A percentile compares a stretch with the other conserved stretches of the same genome.
phyloP scores from a whole-genome alignment of 1,139 yeast species.

The Ogataea hybrid region DNA sequence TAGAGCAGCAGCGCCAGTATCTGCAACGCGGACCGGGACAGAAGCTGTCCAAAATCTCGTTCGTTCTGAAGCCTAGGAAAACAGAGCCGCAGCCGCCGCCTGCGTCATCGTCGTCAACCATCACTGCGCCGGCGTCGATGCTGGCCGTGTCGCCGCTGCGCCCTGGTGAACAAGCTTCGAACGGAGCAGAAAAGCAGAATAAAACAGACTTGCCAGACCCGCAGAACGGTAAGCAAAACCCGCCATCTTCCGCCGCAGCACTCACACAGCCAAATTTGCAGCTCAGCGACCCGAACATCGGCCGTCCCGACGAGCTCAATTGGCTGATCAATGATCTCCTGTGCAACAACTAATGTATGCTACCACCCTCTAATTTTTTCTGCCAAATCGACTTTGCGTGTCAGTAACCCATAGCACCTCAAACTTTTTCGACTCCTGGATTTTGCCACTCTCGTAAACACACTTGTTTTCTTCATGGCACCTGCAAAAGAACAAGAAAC shows the following conservation, averaged over 20 bases:
- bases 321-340: slow-evolving; percentile 64
- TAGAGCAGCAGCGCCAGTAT: slow-evolving; percentile 44
- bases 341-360: slow-evolving; percentile 15
- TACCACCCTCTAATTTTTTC: background rate
- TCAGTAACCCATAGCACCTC: background rate
- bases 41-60: slow-evolving; percentile 25
- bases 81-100: slow-evolving; percentile 8
- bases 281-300: slow-evolving; percentile 35
- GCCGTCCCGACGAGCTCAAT: slow-evolving; percentile 66
- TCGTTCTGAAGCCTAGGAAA: slow-evolving; percentile 19
- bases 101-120: slow-evolving; percentile 14
- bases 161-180: background rate
- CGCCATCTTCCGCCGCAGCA: slow-evolving; percentile 8
- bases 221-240: slow-evolving; percentile 3
- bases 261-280: slow-evolving; percentile 23
- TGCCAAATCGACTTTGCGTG: slow-evolving; percentile 5
- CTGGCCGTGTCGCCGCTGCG: slow-evolving; percentile 11
- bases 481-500: slow-evolving; percentile 23
- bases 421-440: slow-evolving; percentile 8
- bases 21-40: slow-evolving; percentile 13
- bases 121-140: slow-evolving; percentile 14
- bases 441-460: slow-evolving; percentile 11
- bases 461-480: slow-evolving; percentile 18
- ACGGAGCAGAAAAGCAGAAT: slow-evolving; percentile 5
- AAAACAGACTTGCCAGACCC: background rate